These are phyloP conservation scores for Chernovozyma sophiae-reginae DNA, from an alignment of 1,139 yeast genomes.

Conservation along the genomic window DNA sequence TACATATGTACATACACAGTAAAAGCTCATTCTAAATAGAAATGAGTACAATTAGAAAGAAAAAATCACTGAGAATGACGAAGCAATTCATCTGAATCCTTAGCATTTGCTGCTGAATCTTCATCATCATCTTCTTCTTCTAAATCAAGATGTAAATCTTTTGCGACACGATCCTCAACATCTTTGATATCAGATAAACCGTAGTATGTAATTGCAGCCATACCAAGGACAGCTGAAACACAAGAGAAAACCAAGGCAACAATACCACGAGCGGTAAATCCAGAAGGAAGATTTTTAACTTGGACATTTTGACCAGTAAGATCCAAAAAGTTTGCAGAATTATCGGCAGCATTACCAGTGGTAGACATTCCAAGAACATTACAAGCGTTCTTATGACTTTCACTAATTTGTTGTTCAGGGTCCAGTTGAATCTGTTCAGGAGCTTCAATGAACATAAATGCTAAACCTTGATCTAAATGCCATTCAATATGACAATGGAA, in stretches of 20 bases:
- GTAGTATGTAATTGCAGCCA: slow-evolving; percentile 50
- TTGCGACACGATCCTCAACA: slow-evolving; percentile 54
- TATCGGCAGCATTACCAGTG: slow-evolving; percentile 72
- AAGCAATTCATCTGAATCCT: not conserved
- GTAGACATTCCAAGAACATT: slow-evolving; percentile 35
- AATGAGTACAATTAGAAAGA: not conserved
- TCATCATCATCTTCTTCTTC: slow-evolving; percentile 40
- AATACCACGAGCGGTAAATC: slow-evolving; percentile 68
- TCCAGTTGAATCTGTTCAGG: slow-evolving; percentile 51
- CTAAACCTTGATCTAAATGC: slow-evolving; percentile 89
- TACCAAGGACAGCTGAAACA: slow-evolving; percentile 55
- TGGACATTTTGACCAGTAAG: slow-evolving; percentile 57
- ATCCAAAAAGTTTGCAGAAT: slow-evolving; percentile 47
- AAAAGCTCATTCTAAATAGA: not conserved
- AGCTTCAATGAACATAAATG: slow-evolving; percentile 68
- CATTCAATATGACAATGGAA: slow-evolving; percentile 95
- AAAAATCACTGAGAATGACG: not conserved
- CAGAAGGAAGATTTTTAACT: slow-evolving; percentile 54
- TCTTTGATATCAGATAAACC: slow-evolving; percentile 66
- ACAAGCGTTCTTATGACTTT: slow-evolving; percentile 49
- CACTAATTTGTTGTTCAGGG: slow-evolving; percentile 33
- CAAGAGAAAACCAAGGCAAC: slow-evolving; percentile 57
- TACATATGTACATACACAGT: too few species aligned
- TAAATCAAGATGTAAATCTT: slow-evolving; percentile 53
- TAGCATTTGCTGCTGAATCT: slow-evolving; percentile 8